Conservation (phyloP, 805 yeast genomes). For the Jamesozyma rosinii region DNA sequence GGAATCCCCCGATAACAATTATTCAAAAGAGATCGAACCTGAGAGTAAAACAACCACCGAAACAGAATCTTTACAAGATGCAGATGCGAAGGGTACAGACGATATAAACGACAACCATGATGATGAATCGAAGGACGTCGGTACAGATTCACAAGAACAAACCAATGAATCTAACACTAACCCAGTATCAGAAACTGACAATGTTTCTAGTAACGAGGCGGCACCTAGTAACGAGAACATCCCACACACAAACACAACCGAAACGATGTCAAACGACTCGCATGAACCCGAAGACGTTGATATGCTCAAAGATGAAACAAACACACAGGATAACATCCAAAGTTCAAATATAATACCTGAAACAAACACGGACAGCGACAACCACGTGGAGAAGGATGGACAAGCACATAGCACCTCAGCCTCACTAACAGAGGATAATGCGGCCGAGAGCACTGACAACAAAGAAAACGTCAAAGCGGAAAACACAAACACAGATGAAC, state of each 20-base stretch:
- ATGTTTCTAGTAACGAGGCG: background rate
- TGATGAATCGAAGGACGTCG: too few species aligned
- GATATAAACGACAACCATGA: too few species aligned
- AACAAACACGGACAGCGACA: background rate
- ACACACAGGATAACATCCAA: background rate
- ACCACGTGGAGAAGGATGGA: background rate
- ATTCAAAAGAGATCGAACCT: background rate
- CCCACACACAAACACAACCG: too few species aligned
- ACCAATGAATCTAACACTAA: background rate
- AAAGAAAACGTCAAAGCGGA: background rate
- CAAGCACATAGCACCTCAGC: background rate
- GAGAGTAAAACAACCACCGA: background rate
- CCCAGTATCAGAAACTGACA: background rate
- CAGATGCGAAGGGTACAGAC: too few species aligned
- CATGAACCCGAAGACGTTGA: background rate
- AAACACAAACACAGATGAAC: background rate
- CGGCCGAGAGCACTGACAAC: background rate
- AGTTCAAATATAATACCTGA: background rate
- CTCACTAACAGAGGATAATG: too few species aligned
- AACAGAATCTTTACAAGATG: too few species aligned
- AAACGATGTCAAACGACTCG: too few species aligned
- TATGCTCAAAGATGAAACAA: slow-evolving; percentile 1
- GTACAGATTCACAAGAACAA: background rate
- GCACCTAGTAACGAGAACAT: background rate
- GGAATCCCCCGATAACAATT: background rate